phyloP scores from a whole-genome alignment of 129 eudicot genomes.

The Heracleum sosnowskyi region DNA sequence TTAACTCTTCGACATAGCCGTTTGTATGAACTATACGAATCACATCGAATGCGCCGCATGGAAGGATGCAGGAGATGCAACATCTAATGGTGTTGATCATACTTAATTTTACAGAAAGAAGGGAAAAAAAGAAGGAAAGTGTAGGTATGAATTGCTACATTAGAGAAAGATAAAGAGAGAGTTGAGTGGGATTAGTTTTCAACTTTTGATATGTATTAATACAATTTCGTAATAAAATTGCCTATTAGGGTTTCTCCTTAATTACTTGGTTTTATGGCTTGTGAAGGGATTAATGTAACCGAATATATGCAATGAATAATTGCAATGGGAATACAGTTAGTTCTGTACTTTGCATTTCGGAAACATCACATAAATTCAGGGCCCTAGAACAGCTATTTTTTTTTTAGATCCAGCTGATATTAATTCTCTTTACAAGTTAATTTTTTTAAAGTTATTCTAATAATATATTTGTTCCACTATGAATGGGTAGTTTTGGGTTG shows the following conservation, averaged over 20 bases:
- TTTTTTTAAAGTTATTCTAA: too few species aligned
- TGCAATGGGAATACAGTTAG: not conserved
- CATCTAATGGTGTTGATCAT: slow-evolving; percentile 73
- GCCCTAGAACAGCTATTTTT: not conserved
- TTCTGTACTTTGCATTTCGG: not conserved
- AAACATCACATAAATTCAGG: not conserved
- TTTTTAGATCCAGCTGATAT: not conserved
- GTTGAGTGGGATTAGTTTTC: slow-evolving; percentile 16
- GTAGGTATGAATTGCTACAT: not conserved
- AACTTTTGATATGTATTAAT: not conserved
- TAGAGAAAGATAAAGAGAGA: slow-evolving; percentile 4
- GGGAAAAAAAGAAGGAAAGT: slow-evolving; percentile 11
- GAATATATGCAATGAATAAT: not conserved
- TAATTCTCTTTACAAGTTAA: too few species aligned
- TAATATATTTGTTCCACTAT: not conserved
- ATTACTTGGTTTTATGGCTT: not conserved
- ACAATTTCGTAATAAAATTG: not conserved
- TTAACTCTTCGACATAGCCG: slow-evolving; percentile 73
- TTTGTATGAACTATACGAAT: slow-evolving; percentile 78
- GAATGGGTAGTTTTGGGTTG: not conserved
- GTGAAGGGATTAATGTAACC: too few species aligned
- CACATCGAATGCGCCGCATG: slow-evolving; percentile 88
- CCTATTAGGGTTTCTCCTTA: not conserved
- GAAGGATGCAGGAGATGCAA: slow-evolving; percentile 93
- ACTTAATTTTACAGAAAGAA: slow-evolving; percentile 10